phyloP scores from a whole-genome alignment of 1,139 yeast species.

The Yamadazyma friedrichii region DNA sequence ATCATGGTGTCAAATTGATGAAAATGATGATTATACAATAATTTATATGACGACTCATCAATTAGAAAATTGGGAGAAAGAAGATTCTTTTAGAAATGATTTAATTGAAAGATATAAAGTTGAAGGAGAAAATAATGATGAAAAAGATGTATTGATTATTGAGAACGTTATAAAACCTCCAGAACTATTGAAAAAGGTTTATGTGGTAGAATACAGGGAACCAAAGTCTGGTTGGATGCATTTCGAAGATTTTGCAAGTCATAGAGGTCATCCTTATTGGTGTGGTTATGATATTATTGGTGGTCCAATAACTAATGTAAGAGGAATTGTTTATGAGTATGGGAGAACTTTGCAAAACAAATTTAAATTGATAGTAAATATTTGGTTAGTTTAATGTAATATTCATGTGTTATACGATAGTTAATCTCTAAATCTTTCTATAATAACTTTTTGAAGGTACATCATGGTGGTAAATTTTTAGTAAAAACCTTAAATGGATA shows the following conservation, averaged over 20 bases:
- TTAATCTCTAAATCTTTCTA: not conserved
- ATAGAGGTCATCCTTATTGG: slow-evolving; percentile 26
- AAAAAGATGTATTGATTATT: slow-evolving; percentile 14
- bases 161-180: slow-evolving; percentile 25
- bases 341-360: slow-evolving; percentile 12
- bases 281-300: slow-evolving; percentile 39
- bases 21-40: slow-evolving; percentile 22
- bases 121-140: slow-evolving; percentile 17
- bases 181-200: slow-evolving; percentile 14
- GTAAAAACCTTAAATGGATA: too few species aligned
- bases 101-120: slow-evolving; percentile 7
- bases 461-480: not conserved
- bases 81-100: slow-evolving; percentile 11
- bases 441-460: not conserved
- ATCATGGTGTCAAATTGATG: slow-evolving; percentile 38
- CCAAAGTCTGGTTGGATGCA: slow-evolving; percentile 21
- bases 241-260: slow-evolving; percentile 17
- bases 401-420: not conserved
- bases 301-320: slow-evolving; percentile 15
- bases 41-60: slow-evolving; percentile 36
- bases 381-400: slow-evolving; percentile 16
- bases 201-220: slow-evolving; percentile 19
- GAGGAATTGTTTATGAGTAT: slow-evolving; percentile 19
- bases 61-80: slow-evolving; percentile 26
- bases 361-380: slow-evolving; percentile 17